phyloP scores from a whole-genome alignment of 2,329 filamentous ascomycete species.

The Ophiostoma ulmi region DNA sequence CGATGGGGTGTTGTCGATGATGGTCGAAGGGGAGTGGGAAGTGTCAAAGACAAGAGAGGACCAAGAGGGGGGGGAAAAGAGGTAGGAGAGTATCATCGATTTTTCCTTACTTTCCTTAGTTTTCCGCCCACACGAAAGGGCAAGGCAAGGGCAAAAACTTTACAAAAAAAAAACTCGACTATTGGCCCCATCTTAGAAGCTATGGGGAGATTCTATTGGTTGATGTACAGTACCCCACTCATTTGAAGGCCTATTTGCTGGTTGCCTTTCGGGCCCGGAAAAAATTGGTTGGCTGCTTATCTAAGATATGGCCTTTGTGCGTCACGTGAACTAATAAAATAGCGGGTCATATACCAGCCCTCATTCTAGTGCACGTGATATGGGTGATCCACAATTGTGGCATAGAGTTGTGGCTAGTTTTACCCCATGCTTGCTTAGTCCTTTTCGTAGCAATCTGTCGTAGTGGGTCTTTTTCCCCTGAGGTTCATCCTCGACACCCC shows the following conservation, averaged over 20 bases:
- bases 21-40: constrained; percentile 27
- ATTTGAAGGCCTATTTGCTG: not conserved
- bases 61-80: constrained; percentile 15
- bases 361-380: not conserved
- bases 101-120: constrained; percentile 16
- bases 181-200: not conserved
- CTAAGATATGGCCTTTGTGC: constrained; percentile 9
- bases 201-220: not conserved
- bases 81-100: constrained; percentile 12
- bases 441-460: not conserved
- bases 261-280: not conserved
- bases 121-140: not conserved
- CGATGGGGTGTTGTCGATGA: constrained; percentile 31
- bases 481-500: no score
- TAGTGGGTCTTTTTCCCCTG: no score
- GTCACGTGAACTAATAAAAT: constrained; percentile 8
- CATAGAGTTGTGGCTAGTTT: not conserved
- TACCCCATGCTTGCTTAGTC: not conserved
- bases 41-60: constrained; percentile 4
- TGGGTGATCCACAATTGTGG: not conserved
- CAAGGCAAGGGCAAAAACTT: not conserved
- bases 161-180: constrained; percentile 10
- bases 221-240: not conserved
- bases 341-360: not conserved
- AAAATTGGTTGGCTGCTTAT: constrained; percentile 9